A percentile compares a stretch with the other conserved stretches of the same genome.
These are phyloP conservation scores for Agarophyton chilense DNA, from an alignment of 23 red algal genomes.

Conservation along the genomic window DNA sequence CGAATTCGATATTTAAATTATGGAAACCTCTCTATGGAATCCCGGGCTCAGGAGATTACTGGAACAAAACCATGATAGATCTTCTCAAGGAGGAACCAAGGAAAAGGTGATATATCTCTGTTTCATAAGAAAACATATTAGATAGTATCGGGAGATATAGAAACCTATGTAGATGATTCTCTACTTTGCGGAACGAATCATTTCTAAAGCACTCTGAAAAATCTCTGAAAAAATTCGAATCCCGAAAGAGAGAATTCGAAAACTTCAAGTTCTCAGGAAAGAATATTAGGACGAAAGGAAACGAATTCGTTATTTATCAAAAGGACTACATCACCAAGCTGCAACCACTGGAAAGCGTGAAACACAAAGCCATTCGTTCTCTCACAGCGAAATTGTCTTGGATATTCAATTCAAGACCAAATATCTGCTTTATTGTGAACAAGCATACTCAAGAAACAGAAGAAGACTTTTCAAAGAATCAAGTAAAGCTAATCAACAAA, in stretches of 20 bases:
- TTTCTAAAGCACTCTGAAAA: neutral
- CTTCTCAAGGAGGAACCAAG: neutral
- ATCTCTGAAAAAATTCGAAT: neutral
- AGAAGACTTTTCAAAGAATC: neutral
- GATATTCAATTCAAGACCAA: slow-evolving; percentile 6
- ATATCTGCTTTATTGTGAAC: slow-evolving; percentile 21
- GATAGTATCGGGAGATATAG: slow-evolving; percentile 1
- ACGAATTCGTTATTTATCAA: neutral
- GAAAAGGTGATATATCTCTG: neutral
- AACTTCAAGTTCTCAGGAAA: neutral
- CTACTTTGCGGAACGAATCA: neutral
- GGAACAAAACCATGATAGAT: slow-evolving; percentile 28
- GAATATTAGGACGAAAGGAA: neutral
- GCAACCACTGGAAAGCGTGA: neutral
- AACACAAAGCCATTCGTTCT: neutral
- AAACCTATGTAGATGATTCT: slow-evolving; percentile 46
- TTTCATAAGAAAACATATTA: slow-evolving; percentile 9
- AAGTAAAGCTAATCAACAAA: too few species aligned
- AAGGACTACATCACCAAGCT: neutral
- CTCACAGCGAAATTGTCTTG: slow-evolving; percentile 16
- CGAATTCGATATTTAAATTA: neutral
- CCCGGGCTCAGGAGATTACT: slow-evolving; percentile 4
- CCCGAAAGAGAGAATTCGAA: neutral
- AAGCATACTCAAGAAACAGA: slow-evolving; percentile 10
- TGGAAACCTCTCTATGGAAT: slow-evolving; percentile 41